Conservation (phyloP, 257 asterid species). For the Solanum chilense region DNA sequence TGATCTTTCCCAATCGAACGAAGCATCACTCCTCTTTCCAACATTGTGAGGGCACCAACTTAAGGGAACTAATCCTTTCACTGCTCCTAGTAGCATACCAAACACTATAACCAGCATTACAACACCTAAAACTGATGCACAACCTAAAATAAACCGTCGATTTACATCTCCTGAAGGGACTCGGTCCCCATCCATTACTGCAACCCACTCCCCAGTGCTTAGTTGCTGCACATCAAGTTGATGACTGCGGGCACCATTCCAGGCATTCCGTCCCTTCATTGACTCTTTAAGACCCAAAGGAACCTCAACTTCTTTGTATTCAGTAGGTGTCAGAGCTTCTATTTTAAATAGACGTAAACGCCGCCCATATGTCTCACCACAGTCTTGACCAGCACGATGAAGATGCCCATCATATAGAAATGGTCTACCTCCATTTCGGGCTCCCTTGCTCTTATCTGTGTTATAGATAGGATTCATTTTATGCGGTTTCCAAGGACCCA, state of each 20-base stretch:
- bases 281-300: constrained; percentile 43
- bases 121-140: constrained; percentile 42
- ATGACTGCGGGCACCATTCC: constrained; percentile 91
- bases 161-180: constrained; percentile 70
- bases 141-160: constrained; percentile 59
- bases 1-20: constrained; percentile 48
- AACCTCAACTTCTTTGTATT: constrained; percentile 79
- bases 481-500: constrained; percentile 93
- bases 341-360: constrained; percentile 55
- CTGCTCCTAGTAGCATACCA: constrained; percentile 73
- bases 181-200: constrained; percentile 75
- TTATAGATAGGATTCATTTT: constrained; percentile 73
- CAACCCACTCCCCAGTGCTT: constrained; percentile 77
- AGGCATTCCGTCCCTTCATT: constrained; percentile 60
- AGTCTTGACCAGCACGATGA: constrained; percentile 86
- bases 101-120: constrained; percentile 36
- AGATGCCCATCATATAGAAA: constrained; percentile 52
- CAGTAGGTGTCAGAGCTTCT: constrained; percentile 40
- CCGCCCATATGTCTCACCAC: constrained; percentile 75
- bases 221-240: constrained; percentile 87
- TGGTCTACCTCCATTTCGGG: constrained; percentile 97
- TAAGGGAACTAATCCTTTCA: constrained; percentile 59
- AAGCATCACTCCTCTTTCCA: constrained; percentile 77
- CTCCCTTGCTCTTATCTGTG: constrained; percentile 65
- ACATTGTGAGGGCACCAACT: constrained; percentile 83